Conservation (phyloP, 2,329 filamentous ascomycete genomes). For the Pseudocercospora fijiensis region DNA sequence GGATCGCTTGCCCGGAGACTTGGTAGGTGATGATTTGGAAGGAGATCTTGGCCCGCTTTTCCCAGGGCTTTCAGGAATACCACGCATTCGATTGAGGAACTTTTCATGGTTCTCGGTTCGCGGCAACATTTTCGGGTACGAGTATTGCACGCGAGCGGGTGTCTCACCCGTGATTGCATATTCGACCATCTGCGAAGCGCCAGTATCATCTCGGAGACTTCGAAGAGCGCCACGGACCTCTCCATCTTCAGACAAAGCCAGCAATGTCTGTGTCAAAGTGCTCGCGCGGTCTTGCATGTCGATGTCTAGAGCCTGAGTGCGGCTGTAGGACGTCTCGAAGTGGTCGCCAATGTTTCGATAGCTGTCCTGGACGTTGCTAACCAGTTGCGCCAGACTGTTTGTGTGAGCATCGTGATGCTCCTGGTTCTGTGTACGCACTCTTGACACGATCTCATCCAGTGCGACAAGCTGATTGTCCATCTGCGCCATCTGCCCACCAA, state of each 20-base stretch:
- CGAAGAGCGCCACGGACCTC: slow-evolving; percentile 67
- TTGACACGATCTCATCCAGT: slow-evolving; percentile 84
- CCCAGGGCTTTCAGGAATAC: slow-evolving; percentile 34
- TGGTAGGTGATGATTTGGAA: slow-evolving; percentile 31
- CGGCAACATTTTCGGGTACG: slow-evolving; percentile 76
- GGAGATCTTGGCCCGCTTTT: neutral
- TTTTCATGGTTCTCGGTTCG: slow-evolving; percentile 66
- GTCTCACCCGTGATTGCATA: slow-evolving; percentile 85
- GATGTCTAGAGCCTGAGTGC: slow-evolving; percentile 66
- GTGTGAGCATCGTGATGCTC: slow-evolving; percentile 70
- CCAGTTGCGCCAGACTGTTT: slow-evolving; percentile 64
- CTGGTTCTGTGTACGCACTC: slow-evolving; percentile 77
- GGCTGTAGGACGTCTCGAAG: slow-evolving; percentile 66
- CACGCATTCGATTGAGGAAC: slow-evolving; percentile 55
- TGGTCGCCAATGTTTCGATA: slow-evolving; percentile 70
- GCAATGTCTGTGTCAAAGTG: slow-evolving; percentile 60
- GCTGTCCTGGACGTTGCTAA: slow-evolving; percentile 67
- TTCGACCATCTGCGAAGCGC: slow-evolving; percentile 65
- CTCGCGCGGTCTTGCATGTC: slow-evolving; percentile 64
- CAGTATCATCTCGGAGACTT: slow-evolving; percentile 69
- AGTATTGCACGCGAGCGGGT: slow-evolving; percentile 75
- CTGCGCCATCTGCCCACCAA: slow-evolving; percentile 83
- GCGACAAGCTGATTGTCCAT: slow-evolving; percentile 86
- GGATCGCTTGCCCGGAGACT: slow-evolving; percentile 38
- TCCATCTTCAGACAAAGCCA: slow-evolving; percentile 55